Evolutionary conservation across 306 rosid genomes (phyloP).

Genomic region (Calophaca sinica): DNA sequence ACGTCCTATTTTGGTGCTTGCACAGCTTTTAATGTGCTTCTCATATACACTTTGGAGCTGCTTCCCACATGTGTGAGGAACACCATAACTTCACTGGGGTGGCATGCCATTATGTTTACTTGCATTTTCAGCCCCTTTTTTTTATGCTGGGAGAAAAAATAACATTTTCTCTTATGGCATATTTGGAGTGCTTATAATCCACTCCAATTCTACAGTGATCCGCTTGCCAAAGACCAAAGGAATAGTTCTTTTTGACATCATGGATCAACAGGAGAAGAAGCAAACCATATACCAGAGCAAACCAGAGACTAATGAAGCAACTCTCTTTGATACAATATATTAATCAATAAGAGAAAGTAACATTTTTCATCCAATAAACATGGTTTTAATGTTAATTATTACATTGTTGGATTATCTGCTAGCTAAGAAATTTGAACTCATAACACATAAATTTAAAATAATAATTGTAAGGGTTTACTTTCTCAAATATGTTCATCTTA

Average conservation of each 20-base stretch:
- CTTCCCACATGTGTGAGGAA: constrained; percentile 57
- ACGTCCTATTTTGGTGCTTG: constrained; percentile 43
- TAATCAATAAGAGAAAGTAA: neutral
- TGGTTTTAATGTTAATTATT: too few relatives aligned
- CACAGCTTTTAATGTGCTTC: constrained; percentile 36
- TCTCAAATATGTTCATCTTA: too few relatives aligned
- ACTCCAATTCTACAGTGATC: neutral
- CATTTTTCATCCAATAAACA: too few relatives aligned
- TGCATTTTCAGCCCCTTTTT: constrained; percentile 33
- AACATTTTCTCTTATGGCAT: constrained; percentile 29
- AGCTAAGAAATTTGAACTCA: too few relatives aligned
- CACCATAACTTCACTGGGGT: constrained; percentile 40
- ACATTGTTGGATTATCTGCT: too few relatives aligned
- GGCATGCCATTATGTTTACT: constrained; percentile 41
- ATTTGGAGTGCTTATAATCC: constrained; percentile 32
- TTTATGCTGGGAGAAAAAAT: constrained; percentile 36
- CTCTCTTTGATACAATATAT: neutral
- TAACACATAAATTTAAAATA: too few relatives aligned
- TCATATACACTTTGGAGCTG: constrained; percentile 46
- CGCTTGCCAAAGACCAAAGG: constrained; percentile 40
- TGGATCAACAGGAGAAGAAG: constrained; percentile 18
- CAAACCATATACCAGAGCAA: neutral
- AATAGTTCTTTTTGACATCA: neutral
- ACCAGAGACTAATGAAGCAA: neutral
- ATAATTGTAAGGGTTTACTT: too few relatives aligned